These are phyloP conservation scores for Imleria badia DNA, from an alignment of 768 basidiomycete species.

Conservation along the genomic window DNA sequence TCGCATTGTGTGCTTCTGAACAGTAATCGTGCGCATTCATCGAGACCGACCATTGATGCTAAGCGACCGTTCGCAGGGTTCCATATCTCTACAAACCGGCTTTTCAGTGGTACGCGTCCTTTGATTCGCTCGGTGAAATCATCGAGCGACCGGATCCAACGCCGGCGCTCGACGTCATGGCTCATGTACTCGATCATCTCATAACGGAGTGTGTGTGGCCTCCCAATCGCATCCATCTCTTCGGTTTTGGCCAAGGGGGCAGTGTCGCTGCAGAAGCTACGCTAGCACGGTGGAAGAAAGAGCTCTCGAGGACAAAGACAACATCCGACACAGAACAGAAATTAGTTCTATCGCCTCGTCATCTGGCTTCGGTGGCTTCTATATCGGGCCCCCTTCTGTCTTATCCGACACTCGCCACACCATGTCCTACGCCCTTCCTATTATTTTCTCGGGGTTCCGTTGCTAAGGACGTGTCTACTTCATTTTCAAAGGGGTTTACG, in stretches of 20 bases:
- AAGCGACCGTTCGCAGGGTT: conserved; percentile 44
- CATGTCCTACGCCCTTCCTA: conserved; percentile 61
- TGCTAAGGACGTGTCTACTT: conserved; percentile 42
- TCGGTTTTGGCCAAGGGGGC: conserved; percentile 89
- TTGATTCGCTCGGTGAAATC: conserved; percentile 74
- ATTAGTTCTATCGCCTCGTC: conserved; percentile 10
- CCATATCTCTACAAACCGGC: conserved; percentile 78
- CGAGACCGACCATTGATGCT: conserved; percentile 5
- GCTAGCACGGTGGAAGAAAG: conserved; percentile 52
- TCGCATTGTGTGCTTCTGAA: conserved; percentile 79
- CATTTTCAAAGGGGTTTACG: conserved; percentile 62
- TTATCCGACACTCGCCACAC: conserved; percentile 59
- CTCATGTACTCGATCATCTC: conserved; percentile 55
- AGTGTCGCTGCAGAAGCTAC: conserved; percentile 70
- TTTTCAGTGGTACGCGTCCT: conserved; percentile 86
- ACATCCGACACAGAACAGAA: conserved; percentile 9
- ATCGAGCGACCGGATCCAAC: conserved; percentile 73
- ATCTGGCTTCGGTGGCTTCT: conserved; percentile 65
- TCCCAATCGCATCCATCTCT: conserved; percentile 68
- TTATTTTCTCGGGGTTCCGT: conserved; percentile 54
- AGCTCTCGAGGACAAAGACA: conserved; percentile 16
- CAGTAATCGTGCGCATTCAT: conserved; percentile 45
- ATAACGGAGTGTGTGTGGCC: conserved; percentile 64
- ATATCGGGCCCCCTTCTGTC: conserved; percentile 76
- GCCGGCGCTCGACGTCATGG: conserved; percentile 56